phyloP scores from a whole-genome alignment of 1,139 yeast genomes.

The Kodamaea sp. region DNA sequence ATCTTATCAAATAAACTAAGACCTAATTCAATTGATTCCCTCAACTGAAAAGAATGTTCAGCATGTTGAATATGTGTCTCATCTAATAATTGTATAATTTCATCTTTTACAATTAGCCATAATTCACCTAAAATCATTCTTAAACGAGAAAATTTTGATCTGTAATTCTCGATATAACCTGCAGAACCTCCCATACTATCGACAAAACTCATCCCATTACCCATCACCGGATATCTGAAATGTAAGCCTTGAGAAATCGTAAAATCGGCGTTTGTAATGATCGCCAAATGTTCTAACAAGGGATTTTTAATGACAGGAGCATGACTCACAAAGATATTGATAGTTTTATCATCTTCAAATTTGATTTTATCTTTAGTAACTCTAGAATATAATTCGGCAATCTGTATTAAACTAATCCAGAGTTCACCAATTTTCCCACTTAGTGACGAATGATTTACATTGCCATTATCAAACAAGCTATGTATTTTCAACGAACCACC shows the following conservation, averaged over 20 bases:
- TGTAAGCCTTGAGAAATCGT: constrained; percentile 71
- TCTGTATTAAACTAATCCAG: constrained; percentile 71
- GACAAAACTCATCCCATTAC: constrained; percentile 64
- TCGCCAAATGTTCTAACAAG: constrained; percentile 63
- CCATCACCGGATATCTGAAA: constrained; percentile 67
- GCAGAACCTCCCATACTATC: constrained; percentile 39
- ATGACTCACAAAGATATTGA: constrained; percentile 63
- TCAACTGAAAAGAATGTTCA: neutral
- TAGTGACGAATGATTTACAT: constrained; percentile 20
- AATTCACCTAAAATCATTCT: constrained; percentile 60
- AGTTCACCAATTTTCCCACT: constrained; percentile 68
- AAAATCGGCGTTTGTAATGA: constrained; percentile 66
- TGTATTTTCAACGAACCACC: constrained; percentile 72
- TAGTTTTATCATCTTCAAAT: constrained; percentile 29
- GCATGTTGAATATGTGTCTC: constrained; percentile 11
- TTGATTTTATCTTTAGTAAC: constrained; percentile 7
- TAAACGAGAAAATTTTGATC: constrained; percentile 58
- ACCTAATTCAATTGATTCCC: constrained; percentile 45
- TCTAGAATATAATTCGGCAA: constrained; percentile 50
- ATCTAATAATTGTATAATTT: constrained; percentile 39
- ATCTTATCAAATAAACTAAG: constrained; percentile 61
- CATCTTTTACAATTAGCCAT: constrained; percentile 58
- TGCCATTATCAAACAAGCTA: constrained; percentile 67
- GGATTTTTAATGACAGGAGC: constrained; percentile 67
- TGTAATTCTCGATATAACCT: constrained; percentile 55